Conservation (phyloP, 805 yeast species). For the Nakazawaea wyomingensis region DNA sequence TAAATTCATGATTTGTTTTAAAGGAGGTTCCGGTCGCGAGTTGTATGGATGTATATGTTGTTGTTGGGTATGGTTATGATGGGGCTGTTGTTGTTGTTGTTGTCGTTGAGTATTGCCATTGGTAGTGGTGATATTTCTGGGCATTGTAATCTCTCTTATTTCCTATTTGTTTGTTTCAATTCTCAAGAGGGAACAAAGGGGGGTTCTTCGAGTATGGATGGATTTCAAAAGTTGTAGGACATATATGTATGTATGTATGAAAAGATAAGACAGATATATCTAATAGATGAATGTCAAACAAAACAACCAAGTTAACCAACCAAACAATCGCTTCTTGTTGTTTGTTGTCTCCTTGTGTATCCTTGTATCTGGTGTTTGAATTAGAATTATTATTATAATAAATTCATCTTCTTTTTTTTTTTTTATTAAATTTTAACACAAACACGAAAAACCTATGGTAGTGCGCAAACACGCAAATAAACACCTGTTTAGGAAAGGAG, state of each 20-base stretch:
- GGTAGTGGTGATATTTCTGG: not conserved
- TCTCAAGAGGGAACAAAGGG: not conserved
- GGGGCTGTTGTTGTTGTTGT: slow-evolving; percentile 1
- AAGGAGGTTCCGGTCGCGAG: slow-evolving; percentile 1
- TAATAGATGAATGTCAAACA: too few species aligned
- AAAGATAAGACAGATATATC: too few species aligned
- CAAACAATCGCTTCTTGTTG: too few species aligned
- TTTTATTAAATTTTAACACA: not conserved
- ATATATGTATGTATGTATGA: too few species aligned
- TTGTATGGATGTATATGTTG: too few species aligned
- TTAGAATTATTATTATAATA: too few species aligned
- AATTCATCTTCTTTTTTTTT: not conserved
- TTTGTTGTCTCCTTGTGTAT: too few species aligned
- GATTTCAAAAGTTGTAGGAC: too few species aligned
- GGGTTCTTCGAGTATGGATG: too few species aligned
- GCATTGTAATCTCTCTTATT: not conserved
- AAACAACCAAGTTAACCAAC: too few species aligned
- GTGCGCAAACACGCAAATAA: not conserved
- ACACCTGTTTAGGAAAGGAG: not conserved
- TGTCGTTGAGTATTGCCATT: not conserved
- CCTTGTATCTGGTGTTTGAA: too few species aligned
- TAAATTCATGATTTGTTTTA: slow-evolving; percentile 13
- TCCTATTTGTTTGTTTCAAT: not conserved
- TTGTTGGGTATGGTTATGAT: not conserved
- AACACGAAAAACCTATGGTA: not conserved